Percentiles rank a stretch among this genome's conserved stretches.
phyloP scores from a whole-genome alignment of 1,284 basidiomycete genomes.

The Cryptococcus jaspeensis region DNA sequence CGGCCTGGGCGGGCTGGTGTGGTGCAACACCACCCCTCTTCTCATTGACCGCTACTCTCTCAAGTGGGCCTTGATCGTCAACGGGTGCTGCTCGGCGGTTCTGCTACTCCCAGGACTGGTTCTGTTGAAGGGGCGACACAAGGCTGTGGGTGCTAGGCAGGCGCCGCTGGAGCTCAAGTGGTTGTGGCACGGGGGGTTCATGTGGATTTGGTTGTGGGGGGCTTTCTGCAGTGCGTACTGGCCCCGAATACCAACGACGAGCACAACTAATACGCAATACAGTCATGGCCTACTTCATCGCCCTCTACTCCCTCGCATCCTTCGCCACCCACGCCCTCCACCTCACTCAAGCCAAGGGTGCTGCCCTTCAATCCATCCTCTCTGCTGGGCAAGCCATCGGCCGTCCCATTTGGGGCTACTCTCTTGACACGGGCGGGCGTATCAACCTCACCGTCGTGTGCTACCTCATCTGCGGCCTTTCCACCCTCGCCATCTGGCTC shows the following conservation, averaged over 20 bases:
- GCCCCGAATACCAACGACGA: background rate
- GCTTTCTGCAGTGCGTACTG: conserved; percentile 20
- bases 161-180: conserved; percentile 35
- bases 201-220: conserved; percentile 41
- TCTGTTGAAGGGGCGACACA: conserved; percentile 43
- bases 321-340: conserved; percentile 51
- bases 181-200: conserved; percentile 35
- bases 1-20: conserved; percentile 47
- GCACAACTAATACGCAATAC: background rate
- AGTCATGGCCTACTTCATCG: conserved; percentile 53
- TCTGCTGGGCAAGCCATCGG: conserved; percentile 54
- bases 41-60: conserved; percentile 40
- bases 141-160: conserved; percentile 30
- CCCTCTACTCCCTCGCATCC: conserved; percentile 53
- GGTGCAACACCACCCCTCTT: conserved; percentile 44
- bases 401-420: conserved; percentile 49
- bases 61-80: conserved; percentile 47
- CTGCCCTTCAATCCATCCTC: conserved; percentile 52
- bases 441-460: conserved; percentile 50
- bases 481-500: conserved; percentile 52
- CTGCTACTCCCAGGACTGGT: conserved; percentile 45
- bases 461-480: conserved; percentile 49
- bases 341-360: conserved; percentile 51
- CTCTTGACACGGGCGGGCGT: conserved; percentile 49
- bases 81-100: conserved; percentile 46